Evolutionary conservation across 2,329 filamentous ascomycete genomes (phyloP).

Genomic region (Fusarium chlamydosporum): DNA sequence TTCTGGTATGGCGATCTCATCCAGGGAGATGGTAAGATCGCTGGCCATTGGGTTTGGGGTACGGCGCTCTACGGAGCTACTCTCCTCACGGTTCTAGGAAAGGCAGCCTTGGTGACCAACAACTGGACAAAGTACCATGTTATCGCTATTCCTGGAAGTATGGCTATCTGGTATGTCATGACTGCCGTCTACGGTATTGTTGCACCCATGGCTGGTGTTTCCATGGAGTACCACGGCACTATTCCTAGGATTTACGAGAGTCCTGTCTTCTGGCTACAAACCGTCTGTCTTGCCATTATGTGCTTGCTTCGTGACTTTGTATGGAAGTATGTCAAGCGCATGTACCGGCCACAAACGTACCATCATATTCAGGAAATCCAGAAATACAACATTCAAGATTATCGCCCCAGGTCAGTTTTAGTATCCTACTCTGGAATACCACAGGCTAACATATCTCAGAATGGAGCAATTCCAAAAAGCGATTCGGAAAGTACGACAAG

Average conservation of each 20-base stretch:
- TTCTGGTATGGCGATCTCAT: slow-evolving; percentile 88
- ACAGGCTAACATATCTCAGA: slow-evolving; percentile 60
- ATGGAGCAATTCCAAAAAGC: slow-evolving; percentile 99
- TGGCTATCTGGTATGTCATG: slow-evolving; percentile 92
- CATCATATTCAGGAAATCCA: slow-evolving; percentile 99
- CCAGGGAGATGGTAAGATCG: slow-evolving; percentile 81
- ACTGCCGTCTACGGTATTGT: slow-evolving; percentile 89
- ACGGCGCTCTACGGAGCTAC: slow-evolving; percentile 93
- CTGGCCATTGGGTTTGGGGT: slow-evolving; percentile 98
- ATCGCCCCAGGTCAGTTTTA: slow-evolving; percentile 82
- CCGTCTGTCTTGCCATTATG: slow-evolving; percentile 81
- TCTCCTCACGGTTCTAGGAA: slow-evolving; percentile 93
- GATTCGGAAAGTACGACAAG: slow-evolving; percentile 97
- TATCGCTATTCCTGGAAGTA: slow-evolving; percentile 92
- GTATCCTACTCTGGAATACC: background rate
- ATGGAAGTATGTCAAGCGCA: slow-evolving; percentile 97
- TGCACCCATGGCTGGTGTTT: slow-evolving; percentile 85
- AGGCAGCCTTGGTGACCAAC: slow-evolving; percentile 93
- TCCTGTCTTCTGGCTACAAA: slow-evolving; percentile 92
- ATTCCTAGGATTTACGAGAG: slow-evolving; percentile 84
- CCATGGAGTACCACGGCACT: slow-evolving; percentile 86
- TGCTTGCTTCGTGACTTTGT: slow-evolving; percentile 91
- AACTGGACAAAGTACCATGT: slow-evolving; percentile 99
- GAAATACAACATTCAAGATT: slow-evolving; percentile 99
- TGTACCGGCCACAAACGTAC: slow-evolving; percentile 96